These are phyloP conservation scores for Magnaporthales sp. DNA, from an alignment of 2,329 filamentous ascomycete species.

Conservation along the genomic window DNA sequence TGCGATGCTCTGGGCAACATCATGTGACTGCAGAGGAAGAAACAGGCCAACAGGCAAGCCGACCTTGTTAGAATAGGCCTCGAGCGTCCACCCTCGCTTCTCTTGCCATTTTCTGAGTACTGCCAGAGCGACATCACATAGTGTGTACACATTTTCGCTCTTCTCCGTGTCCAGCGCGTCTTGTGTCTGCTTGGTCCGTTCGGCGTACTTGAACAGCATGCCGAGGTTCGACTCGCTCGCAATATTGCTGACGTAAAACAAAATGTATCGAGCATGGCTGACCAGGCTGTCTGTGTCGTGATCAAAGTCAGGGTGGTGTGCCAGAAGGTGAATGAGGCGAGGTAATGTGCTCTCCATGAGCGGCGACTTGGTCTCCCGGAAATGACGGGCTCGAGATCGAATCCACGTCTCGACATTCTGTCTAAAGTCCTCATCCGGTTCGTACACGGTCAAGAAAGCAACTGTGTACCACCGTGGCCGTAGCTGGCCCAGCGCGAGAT, in stretches of 20 bases:
- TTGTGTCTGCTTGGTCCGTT: constrained; percentile 81
- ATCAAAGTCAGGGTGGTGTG: constrained; percentile 88
- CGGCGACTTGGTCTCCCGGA: constrained; percentile 47
- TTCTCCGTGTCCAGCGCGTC: constrained; percentile 62
- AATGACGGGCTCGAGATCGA: constrained; percentile 65
- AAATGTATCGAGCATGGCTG: constrained; percentile 79
- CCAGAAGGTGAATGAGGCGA: constrained; percentile 76
- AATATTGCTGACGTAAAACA: constrained; percentile 79
- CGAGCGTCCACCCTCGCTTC: constrained; percentile 74
- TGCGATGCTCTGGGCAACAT: constrained; percentile 74
- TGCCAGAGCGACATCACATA: constrained; percentile 80
- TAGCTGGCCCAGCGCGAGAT: constrained; percentile 65
- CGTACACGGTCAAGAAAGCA: constrained; percentile 84
- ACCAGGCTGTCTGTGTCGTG: constrained; percentile 56
- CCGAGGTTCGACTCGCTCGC: constrained; percentile 82
- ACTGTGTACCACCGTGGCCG: constrained; percentile 77
- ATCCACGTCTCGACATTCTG: constrained; percentile 80
- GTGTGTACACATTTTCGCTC: constrained; percentile 71
- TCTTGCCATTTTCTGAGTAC: constrained; percentile 82
- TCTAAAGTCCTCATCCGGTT: constrained; percentile 66
- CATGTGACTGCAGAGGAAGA: constrained; percentile 63
- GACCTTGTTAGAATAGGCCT: constrained; percentile 73
- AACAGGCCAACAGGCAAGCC: constrained; percentile 76
- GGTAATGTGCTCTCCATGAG: constrained; percentile 76
- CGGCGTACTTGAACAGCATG: constrained; percentile 83